Evolutionary conservation across 148 eudicot genomes (phyloP).

Genomic region (Camellia sinensis): DNA sequence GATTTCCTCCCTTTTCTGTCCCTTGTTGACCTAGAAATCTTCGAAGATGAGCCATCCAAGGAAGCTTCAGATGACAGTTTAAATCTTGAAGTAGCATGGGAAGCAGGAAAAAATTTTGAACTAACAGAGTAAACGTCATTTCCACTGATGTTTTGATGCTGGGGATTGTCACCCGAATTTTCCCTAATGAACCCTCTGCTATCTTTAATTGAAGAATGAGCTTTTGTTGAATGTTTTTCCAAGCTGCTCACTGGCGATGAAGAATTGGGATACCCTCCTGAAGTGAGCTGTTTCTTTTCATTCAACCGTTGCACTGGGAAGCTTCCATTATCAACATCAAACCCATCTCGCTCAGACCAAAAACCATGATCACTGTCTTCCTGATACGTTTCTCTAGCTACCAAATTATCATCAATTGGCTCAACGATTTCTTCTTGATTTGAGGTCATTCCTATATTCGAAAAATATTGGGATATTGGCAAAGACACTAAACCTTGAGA

Average conservation of each 20-base stretch:
- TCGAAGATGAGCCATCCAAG: slow-evolving; percentile 35
- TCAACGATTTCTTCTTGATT: slow-evolving; percentile 25
- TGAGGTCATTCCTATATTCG: slow-evolving; percentile 23
- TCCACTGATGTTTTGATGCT: slow-evolving; percentile 8
- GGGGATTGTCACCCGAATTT: slow-evolving; percentile 12
- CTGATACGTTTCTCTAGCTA: slow-evolving; percentile 19
- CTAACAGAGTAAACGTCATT: slow-evolving; percentile 21
- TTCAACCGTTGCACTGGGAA: slow-evolving; percentile 11
- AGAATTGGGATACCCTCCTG: neutral
- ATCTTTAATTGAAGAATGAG: neutral
- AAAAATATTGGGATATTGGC: slow-evolving; percentile 28
- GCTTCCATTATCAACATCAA: slow-evolving; percentile 14
- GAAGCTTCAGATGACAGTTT: slow-evolving; percentile 45
- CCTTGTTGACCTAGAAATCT: slow-evolving; percentile 17
- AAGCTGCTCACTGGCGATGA: slow-evolving; percentile 5
- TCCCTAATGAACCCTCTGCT: slow-evolving; percentile 15
- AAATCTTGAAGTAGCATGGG: slow-evolving; percentile 31
- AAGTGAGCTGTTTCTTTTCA: slow-evolving; percentile 11
- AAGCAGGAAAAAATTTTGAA: slow-evolving; percentile 28
- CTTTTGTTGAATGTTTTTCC: slow-evolving; percentile 15
- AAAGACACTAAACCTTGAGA: slow-evolving; percentile 28
- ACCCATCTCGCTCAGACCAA: slow-evolving; percentile 31
- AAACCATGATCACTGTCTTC: slow-evolving; percentile 31
- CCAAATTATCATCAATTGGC: slow-evolving; percentile 17
- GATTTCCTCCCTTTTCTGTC: slow-evolving; percentile 26